Conservation (phyloP, 768 basidiomycete species). For the Mycena belliarum region DNA sequence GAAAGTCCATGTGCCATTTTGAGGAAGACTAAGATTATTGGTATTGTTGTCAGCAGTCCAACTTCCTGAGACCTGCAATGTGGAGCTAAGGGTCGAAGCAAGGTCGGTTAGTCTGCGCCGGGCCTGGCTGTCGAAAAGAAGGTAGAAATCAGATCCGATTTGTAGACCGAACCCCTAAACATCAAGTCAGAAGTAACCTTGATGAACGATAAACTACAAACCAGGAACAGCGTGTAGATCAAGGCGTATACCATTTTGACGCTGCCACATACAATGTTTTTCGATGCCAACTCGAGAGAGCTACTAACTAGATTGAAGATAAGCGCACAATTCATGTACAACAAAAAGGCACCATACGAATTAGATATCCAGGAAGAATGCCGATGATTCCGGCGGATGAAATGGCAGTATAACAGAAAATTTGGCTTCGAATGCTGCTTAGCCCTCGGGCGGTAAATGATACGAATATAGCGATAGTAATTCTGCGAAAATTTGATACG, state of each 20-base stretch:
- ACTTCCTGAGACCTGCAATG: constrained; percentile 59
- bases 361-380: constrained; percentile 87
- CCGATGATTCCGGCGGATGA: constrained; percentile 86
- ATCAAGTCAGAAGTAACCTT: not conserved
- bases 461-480: constrained; percentile 78
- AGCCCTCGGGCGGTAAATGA: constrained; percentile 82
- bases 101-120: constrained; percentile 55
- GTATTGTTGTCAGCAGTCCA: constrained; percentile 65
- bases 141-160: constrained; percentile 80
- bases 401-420: constrained; percentile 92
- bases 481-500: constrained; percentile 45
- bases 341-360: constrained; percentile 47
- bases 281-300: constrained; percentile 81
- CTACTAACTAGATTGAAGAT: constrained; percentile 56
- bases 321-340: constrained; percentile 11
- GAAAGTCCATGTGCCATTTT: constrained; percentile 68
- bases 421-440: constrained; percentile 70
- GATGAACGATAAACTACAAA: constrained; percentile 20
- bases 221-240: constrained; percentile 81
- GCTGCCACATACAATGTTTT: constrained; percentile 82
- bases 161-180: constrained; percentile 76
- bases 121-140: constrained; percentile 63
- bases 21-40: constrained; percentile 41
- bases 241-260: constrained; percentile 90
- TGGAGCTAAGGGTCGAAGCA: constrained; percentile 50